Conservation (phyloP, 2,329 filamentous ascomycete species). For the Sclerotinia spermophila region DNA sequence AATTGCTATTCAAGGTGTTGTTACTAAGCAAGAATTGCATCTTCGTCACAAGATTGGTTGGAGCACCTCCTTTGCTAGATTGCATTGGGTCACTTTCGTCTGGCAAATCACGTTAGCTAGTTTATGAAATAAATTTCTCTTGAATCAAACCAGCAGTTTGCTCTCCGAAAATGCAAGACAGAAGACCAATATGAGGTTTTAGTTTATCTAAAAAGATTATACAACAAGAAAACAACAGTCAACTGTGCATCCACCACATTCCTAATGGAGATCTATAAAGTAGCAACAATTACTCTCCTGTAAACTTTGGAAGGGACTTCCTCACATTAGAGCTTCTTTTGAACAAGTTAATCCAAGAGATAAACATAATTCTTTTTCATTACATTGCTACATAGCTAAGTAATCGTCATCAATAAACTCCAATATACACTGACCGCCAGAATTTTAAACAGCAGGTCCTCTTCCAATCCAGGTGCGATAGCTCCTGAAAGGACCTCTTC, state of each 20-base stretch:
- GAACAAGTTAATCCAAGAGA: not conserved
- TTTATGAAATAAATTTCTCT: not conserved
- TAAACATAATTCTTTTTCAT: not conserved
- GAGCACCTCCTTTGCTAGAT: not conserved
- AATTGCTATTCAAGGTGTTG: not conserved
- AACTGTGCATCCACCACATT: not conserved
- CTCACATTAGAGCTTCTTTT: not conserved
- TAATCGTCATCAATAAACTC: not conserved
- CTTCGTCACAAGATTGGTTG: not conserved
- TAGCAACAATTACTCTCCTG: not conserved
- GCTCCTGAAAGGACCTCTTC: not conserved
- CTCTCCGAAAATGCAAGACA: not conserved
- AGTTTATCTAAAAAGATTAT: too few species aligned
- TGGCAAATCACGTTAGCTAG: not conserved
- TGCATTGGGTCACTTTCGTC: not conserved
- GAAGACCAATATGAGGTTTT: accelerated
- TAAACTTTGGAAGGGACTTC: not conserved
- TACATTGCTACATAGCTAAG: not conserved
- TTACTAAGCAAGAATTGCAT: not conserved
- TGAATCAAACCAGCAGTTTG: not conserved
- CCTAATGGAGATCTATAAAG: not conserved
- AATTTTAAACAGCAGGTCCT: not conserved
- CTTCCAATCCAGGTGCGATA: conserved; percentile 1
- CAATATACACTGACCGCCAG: too few species aligned
- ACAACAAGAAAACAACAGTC: not conserved